Base-by-base conservation (phyloP, 768 basidiomycete genomes). In the Pholiota molesta region DNA sequence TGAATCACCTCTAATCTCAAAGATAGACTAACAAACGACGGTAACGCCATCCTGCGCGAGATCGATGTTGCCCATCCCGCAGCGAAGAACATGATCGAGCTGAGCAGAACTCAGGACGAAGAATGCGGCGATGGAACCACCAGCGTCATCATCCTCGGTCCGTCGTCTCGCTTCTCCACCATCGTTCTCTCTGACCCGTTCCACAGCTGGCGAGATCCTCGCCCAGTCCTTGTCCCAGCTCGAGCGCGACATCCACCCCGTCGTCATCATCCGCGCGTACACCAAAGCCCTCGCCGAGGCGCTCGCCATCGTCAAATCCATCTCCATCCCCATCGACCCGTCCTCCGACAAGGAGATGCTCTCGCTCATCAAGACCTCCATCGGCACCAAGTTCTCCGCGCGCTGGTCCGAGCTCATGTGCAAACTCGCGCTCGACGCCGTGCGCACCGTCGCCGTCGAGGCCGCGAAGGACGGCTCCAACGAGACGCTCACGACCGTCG, bases 371-470 rank as follows among this genome's bases (percentile, higher is more conserved):
- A 97, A 97, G 76, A 97, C 94, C 0, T 97, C 95, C 40, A 97
- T 99, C 77, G 97, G 97, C 17, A 99, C 97, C 51, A 99, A 99
- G 76, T 98, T 99, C 72, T 95, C 95, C 69, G 88, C 87, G 29
- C 88, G 97, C 42, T 99, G 97, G 97, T 90, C 90, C 0, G 95
- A 97, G 72, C 88, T 99, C 64, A 99, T 99, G 97, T 99, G 97
- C 77, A 86, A 81, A 64, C 89, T 99, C 55, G 97, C 97, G 0
- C 81, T 99, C 16, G 85, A 97, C 65, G 97, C 97, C 4, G 92
- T 99, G 7, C 88, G 91, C 17, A 94, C 88, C 4, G 97, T 99
- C 55, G 42, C 59, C 13, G 52, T 54, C 45, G 52, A 52, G 39
- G 52, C 52, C 3, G 52, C 35, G 21, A 33, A 37, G 13, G 49